phyloP scores from a whole-genome alignment of 140 eudicot species.

The Flaveria floridana region DNA sequence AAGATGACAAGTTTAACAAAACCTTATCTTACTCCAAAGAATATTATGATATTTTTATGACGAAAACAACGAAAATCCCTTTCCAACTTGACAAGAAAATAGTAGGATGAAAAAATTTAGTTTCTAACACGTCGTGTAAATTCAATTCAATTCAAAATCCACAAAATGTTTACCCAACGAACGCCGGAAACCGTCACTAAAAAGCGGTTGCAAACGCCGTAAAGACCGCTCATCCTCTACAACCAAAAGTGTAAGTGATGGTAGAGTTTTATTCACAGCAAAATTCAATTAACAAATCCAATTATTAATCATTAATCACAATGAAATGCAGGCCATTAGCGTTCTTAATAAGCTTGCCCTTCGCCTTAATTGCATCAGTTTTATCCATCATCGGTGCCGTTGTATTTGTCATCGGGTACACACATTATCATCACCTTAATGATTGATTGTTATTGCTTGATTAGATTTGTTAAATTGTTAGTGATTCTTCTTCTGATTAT shows the following conservation, averaged over 20 bases:
- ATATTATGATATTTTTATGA: too few relatives aligned
- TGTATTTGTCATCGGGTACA: constrained; percentile 49
- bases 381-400: constrained; percentile 42
- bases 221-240: constrained; percentile 22
- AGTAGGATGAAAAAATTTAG: neutral
- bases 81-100: neutral
- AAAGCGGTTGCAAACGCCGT: constrained; percentile 23
- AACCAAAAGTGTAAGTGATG: constrained; percentile 3
- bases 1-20: too few relatives aligned
- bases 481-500: neutral
- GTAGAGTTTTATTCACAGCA: neutral
- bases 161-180: neutral
- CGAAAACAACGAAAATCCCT: neutral
- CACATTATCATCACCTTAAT: neutral
- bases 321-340: constrained; percentile 53
- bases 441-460: neutral
- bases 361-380: constrained; percentile 43
- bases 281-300: constrained; percentile 2
- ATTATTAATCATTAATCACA: constrained; percentile 4
- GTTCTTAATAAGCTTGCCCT: constrained; percentile 51
- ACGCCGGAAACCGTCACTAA: constrained; percentile 23
- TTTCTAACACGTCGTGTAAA: neutral
- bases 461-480: too few relatives aligned
- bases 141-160: neutral
- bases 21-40: too few relatives aligned